Conservation (phyloP, 257 asterid species). For the Penstemon newberryi region DNA sequence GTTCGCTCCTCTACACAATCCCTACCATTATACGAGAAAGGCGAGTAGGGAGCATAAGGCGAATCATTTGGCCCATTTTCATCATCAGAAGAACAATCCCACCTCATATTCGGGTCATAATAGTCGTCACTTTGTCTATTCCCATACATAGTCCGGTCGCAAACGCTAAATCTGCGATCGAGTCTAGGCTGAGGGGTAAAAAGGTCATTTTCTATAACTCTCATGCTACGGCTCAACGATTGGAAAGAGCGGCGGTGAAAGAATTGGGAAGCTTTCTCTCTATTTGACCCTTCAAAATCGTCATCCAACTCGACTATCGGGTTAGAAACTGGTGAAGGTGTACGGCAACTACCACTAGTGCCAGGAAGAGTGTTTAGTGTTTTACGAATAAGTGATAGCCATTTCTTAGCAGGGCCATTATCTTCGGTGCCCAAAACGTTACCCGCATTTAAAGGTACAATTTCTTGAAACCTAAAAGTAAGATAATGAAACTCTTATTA, state of each 20-base stretch:
- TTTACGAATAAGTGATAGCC: constrained; percentile 74
- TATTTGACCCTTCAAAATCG: constrained; percentile 74
- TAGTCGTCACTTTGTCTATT: constrained; percentile 51
- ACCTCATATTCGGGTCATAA: constrained; percentile 51
- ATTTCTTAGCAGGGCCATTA: constrained; percentile 90
- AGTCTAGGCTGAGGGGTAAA: constrained; percentile 59
- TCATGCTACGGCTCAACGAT: constrained; percentile 76
- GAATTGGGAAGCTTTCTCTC: constrained; percentile 52
- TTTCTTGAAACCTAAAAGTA: constrained; percentile 86
- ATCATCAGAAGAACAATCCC: constrained; percentile 62
- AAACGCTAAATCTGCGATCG: constrained; percentile 81
- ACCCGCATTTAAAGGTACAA: constrained; percentile 96
- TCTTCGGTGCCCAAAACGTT: constrained; percentile 97
- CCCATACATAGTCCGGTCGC: constrained; percentile 69
- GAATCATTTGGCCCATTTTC: constrained; percentile 62
- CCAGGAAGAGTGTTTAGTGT: constrained; percentile 79
- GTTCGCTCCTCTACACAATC: constrained; percentile 57
- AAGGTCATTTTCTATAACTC: constrained; percentile 60
- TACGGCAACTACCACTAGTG: constrained; percentile 49
- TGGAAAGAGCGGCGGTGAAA: constrained; percentile 75
- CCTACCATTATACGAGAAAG: constrained; percentile 44
- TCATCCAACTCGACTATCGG: constrained; percentile 84
- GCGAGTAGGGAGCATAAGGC: constrained; percentile 51
- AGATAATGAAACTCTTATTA: constrained; percentile 4
- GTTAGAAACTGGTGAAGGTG: constrained; percentile 79